Evolutionary conservation across 225 moss, liverwort and hornwort species (phyloP).

Genomic region (Pseudoscleropodium purum): DNA sequence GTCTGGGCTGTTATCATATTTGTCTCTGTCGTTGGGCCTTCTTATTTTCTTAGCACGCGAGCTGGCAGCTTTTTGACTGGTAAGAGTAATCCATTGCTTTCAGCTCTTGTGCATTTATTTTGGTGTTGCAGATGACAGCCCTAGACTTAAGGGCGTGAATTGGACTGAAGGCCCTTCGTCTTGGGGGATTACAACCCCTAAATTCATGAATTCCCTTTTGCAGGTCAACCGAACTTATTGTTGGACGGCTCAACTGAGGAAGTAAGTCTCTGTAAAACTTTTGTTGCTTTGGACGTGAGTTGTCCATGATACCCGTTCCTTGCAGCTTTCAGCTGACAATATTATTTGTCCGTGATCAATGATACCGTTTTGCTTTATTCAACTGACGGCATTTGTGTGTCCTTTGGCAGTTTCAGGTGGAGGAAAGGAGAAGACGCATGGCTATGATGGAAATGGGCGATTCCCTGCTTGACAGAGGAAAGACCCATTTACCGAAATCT

Average conservation of each 20-base stretch:
- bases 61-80: slow-evolving; percentile 19
- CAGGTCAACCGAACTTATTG: slow-evolving; percentile 18
- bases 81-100: background rate
- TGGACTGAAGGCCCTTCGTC: background rate
- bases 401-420: slow-evolving; percentile 17
- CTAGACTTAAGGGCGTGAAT: background rate
- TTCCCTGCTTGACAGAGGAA: background rate
- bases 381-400: background rate
- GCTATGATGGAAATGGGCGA: slow-evolving; percentile 22
- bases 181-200: background rate
- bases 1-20: slow-evolving; percentile 18
- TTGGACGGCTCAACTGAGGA: slow-evolving; percentile 27
- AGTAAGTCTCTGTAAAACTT: background rate
- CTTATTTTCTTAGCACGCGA: slow-evolving; percentile 10
- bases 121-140: background rate
- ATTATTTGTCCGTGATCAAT: background rate
- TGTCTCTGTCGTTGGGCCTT: slow-evolving; percentile 23
- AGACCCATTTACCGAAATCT: background rate
- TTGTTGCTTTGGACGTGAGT: background rate
- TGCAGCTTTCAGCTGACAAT: background rate
- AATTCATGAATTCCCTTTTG: background rate
- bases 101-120: background rate
- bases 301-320: background rate
- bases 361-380: background rate
- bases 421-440: slow-evolving; percentile 31